These are phyloP conservation scores for Niebla homalea DNA, from an alignment of 495 filamentous ascomycete genomes.

Conservation along the genomic window DNA sequence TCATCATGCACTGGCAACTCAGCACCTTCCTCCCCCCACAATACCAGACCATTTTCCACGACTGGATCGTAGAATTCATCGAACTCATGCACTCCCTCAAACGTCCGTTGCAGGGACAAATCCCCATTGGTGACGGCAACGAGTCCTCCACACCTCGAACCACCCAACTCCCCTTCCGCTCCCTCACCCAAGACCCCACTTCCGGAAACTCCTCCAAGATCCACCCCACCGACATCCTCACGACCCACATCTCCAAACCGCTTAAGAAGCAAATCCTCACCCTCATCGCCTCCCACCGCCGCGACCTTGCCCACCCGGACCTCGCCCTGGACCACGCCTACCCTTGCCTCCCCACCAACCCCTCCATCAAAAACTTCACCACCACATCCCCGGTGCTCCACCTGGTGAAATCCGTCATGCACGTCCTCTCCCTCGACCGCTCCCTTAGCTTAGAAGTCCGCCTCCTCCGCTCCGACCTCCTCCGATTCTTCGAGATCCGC, in stretches of 20 bases:
- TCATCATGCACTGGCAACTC: constrained; percentile 97
- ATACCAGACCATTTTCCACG: constrained; percentile 74
- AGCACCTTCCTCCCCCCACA: constrained; percentile 69
- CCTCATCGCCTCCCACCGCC: constrained; percentile 68
- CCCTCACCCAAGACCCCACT: constrained; percentile 35
- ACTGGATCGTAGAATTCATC: constrained; percentile 91
- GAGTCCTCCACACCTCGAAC: constrained; percentile 48
- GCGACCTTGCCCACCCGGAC: constrained; percentile 81
- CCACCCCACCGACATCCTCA: constrained; percentile 46
- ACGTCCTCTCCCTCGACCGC: constrained; percentile 79
- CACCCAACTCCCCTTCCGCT: constrained; percentile 62
- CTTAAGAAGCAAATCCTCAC: constrained; percentile 74
- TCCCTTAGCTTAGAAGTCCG: constrained; percentile 76
- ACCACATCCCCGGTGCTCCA: constrained; percentile 72
- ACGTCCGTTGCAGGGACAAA: constrained; percentile 30
- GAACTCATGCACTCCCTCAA: constrained; percentile 85
- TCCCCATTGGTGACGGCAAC: constrained; percentile 26
- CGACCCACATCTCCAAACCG: constrained; percentile 69
- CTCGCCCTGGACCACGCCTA: constrained; percentile 65
- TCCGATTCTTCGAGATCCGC: constrained; percentile 79
- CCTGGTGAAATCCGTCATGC: constrained; percentile 80
- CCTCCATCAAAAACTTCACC: constrained; percentile 49
- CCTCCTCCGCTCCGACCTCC: constrained; percentile 73
- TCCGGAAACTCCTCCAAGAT: constrained; percentile 44
- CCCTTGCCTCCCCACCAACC: constrained; percentile 57